Base-by-base conservation (phyloP, 768 basidiomycete genomes). In the Suillus paluster region DNA sequence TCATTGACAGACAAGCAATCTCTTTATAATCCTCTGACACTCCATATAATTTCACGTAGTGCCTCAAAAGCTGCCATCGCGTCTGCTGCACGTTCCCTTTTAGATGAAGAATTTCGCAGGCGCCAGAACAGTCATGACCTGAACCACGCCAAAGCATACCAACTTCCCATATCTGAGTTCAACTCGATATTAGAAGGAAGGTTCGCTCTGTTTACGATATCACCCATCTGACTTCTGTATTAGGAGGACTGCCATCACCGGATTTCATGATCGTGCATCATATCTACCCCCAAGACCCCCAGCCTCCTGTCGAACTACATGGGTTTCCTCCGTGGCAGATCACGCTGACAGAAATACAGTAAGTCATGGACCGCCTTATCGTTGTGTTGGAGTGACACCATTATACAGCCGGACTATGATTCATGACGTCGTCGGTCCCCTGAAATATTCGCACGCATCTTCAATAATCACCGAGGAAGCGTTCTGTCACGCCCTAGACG, bases 301-400 rank as follows among this genome's bases (percentile, higher is more conserved):
- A 69, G 42, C 68, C 77, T 25, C 85, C 89, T 1, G 73, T 88
- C 56, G 90, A 93, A 71, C 77, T 93, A 23, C 77, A 89, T 66
- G 89, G 88, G 5, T 93, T 89, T 67, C 92, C 92, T 19, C 92
- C 92, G 17, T 94, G 92, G 92, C 92, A 94, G 67, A 84, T 87
- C n/a, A 80, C 88, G 59, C 76, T 94, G 45, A 91, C 90, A 49
- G 92, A 94, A 73, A 86, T 94, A 63, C 82, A 87, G 92, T 93
- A 70, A 75, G 89, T 76, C 12, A 50, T 25, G 3, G 3, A 39
- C 36, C 17, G 34, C 23, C 10, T 11, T 39, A 19, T 25, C 27
- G 17, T 11, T 27, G 17, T 39, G 23, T 39, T 27, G 2, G 10
- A 55, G 25, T 55, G 21, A 55, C 54, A 19, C 36, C 14, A 23